phyloP scores from a whole-genome alignment of 2,329 filamentous ascomycete species.

The Alternaria gansuensis region DNA sequence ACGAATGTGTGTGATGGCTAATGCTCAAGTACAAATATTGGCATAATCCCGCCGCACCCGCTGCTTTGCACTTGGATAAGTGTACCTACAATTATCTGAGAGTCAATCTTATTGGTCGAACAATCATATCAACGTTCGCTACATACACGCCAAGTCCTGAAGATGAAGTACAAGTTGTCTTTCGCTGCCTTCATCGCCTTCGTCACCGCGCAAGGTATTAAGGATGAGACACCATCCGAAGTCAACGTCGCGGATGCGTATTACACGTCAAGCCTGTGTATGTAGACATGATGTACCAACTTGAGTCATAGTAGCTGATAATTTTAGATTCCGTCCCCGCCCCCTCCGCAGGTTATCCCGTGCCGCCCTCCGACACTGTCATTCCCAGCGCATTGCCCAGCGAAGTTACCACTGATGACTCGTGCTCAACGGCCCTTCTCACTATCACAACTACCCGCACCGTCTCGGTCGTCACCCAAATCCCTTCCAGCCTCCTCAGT shows the following conservation, averaged over 20 bases:
- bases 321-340: not conserved
- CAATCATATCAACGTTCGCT: not conserved
- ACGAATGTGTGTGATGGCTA: not conserved
- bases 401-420: not conserved
- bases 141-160: conserved; percentile 11
- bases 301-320: not conserved
- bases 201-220: conserved; percentile 52
- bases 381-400: not conserved
- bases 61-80: not conserved
- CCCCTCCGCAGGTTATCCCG: not conserved
- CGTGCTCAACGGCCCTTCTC: not conserved
- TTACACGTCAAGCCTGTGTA: conserved; percentile 45
- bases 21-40: not conserved
- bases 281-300: not conserved
- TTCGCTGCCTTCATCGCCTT: conserved; percentile 51
- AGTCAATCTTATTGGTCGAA: not conserved
- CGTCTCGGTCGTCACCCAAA: conserved; percentile 4
- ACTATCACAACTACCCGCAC: conserved; percentile 9
- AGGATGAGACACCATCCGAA: conserved; percentile 52
- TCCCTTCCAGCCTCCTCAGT: conserved; percentile 7
- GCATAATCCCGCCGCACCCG: not conserved
- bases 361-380: not conserved
- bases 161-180: conserved; percentile 39
- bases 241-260: not conserved
- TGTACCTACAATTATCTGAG: too few relatives aligned